These are phyloP conservation scores for Massospora cicadina DNA, from an alignment of 371 early-diverging fungal genomes.

Conservation along the genomic window DNA sequence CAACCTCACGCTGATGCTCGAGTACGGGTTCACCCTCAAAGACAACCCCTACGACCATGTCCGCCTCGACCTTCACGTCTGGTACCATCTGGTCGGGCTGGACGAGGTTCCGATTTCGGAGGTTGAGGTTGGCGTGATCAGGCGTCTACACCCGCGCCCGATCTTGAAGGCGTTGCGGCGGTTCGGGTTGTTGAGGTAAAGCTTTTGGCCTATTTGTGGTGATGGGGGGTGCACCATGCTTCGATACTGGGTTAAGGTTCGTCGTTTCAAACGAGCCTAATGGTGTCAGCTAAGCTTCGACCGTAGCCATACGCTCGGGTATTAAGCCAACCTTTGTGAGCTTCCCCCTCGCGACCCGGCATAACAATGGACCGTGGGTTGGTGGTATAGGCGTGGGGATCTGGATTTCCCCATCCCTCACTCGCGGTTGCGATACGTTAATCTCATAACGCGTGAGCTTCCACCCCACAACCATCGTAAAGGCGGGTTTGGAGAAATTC, in stretches of 20 bases:
- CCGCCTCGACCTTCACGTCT: constrained; percentile 2
- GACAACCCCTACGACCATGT: constrained; percentile 12
- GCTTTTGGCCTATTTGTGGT: no score
- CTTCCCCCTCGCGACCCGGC: background rate
- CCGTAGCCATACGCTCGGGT: background rate
- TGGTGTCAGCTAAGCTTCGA: no score
- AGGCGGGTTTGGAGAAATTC: no score
- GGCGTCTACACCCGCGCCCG: background rate
- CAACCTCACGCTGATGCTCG: constrained; percentile 10
- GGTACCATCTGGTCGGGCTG: background rate
- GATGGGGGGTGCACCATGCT: no score
- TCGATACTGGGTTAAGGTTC: no score
- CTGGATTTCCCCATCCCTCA: no score
- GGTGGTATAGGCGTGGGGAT: no score
- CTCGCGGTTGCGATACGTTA: no score
- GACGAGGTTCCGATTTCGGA: background rate
- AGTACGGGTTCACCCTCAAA: constrained; percentile 11
- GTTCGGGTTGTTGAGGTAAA: background rate
- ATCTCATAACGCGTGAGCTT: no score
- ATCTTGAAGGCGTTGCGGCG: background rate
- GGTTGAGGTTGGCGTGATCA: background rate
- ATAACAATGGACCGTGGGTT: no score
- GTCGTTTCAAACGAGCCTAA: no score
- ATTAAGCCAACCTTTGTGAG: background rate
- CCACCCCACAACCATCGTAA: no score